Conservation (phyloP, 495 filamentous ascomycete species). For the Sphaerosporella brunnea region DNA sequence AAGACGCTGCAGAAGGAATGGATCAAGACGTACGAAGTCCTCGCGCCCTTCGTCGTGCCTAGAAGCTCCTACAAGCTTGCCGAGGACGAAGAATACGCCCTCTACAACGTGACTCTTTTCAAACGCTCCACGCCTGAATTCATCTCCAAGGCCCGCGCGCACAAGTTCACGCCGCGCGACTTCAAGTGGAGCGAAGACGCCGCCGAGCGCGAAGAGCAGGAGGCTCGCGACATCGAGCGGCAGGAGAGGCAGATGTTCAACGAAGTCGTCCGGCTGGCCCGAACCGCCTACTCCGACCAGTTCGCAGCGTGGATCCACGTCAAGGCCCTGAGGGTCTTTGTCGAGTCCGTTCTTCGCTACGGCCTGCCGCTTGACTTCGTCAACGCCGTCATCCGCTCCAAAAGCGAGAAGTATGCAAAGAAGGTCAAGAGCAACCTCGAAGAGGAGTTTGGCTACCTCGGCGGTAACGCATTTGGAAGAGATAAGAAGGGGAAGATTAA, state of each 20-base stretch:
- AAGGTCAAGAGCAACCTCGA: conserved; percentile 70
- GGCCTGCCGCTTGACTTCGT: conserved; percentile 29
- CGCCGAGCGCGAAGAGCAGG: conserved; percentile 66
- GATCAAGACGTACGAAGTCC: conserved; percentile 69
- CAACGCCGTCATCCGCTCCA: not conserved
- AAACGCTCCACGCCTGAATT: conserved; percentile 81
- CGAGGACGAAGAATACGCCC: conserved; percentile 67
- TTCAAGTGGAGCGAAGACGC: conserved; percentile 84
- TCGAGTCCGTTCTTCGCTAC: conserved; percentile 90
- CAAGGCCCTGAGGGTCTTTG: conserved; percentile 78
- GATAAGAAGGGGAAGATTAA: conserved; percentile 88
- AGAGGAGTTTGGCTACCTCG: conserved; percentile 72
- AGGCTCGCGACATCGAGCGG: conserved; percentile 57
- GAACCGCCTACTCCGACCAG: conserved; percentile 80
- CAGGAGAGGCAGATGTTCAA: conserved; percentile 79
- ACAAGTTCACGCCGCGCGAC: conserved; percentile 84
- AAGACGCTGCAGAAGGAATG: conserved; percentile 64
- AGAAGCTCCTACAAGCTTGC: conserved; percentile 62
- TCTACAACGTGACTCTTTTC: conserved; percentile 81
- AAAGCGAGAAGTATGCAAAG: conserved; percentile 46
- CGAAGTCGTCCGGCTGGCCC: conserved; percentile 68
- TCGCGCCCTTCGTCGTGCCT: conserved; percentile 67
- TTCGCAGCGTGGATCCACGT: conserved; percentile 93
- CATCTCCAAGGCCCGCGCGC: conserved; percentile 69
- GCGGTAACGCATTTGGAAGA: conserved; percentile 80